Base-by-base conservation (phyloP, 371 early-diverging fungal genomes). In the Apophysomyces sp. region DNA sequence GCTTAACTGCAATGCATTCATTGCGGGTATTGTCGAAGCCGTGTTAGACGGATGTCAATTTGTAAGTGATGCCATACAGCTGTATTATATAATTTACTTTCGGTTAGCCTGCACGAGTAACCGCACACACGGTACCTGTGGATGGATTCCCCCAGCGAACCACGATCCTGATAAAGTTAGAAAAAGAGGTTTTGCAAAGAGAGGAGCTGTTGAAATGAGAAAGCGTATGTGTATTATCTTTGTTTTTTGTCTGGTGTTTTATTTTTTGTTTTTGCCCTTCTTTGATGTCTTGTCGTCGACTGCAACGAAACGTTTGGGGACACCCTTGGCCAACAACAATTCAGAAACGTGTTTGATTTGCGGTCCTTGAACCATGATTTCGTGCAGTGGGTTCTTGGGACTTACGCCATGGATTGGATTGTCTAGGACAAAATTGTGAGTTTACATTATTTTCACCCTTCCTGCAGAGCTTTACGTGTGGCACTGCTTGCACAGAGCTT, bases 1-100 rank as follows among this genome's bases (percentile, higher is more conserved):
- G 44, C 86, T 98, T 16, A 95, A 93, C 72, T 92, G 94, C 21
- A 92, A 94, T 40, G 96, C 98, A 3, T 96, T 96, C 72, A 80
- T 96, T 52, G 96, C 96, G 49, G 98, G 98, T 4, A 88, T 98
- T 57, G 92, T 98, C 0, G 98, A 98, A 74, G 96, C 97, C 1
- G 86, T 96, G 6, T 78, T 96, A 61, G 93, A 92, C 65, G 93
- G 94, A 34, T 88, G 90, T 62, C 93, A 93, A 72, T 96, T 96
- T 72, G 96, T 95, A 86, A 81, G 91, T 82, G 4, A 13, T 53
- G 4, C 21, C 21, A n/a, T 18, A 3, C 18, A 24, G 41, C 8
- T 24, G 30, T 32, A 26, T 49, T 28, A 16, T 34, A 32, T 57
- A 34, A 13, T 13, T 11, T 34, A 34, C 4, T 41, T 32, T 44